Evolutionary conservation across 1,139 yeast genomes (phyloP), one percentile per base, ranked within the genome.

Genomic region (Arxiozyma slooffiae): DNA sequence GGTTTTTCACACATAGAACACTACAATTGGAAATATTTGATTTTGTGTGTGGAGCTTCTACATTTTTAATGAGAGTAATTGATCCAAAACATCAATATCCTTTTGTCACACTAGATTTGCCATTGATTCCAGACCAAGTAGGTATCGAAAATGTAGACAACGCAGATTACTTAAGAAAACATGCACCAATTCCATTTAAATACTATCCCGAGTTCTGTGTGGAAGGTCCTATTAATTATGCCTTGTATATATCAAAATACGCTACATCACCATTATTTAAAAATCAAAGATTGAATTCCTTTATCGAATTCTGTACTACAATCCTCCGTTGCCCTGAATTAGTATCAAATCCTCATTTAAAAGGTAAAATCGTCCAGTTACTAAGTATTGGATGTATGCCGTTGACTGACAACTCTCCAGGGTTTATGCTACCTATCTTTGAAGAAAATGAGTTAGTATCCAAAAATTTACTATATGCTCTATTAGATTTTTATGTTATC

Each of bases 331-430:
- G 95, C 65, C 92, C 97, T 0, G 90, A 84, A 61, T 71, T 86
- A 48, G 74, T 92, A 50, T 88, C 95, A 53, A 94, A 92, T 63
- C 98, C 98, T 0, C 97, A 92, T 70, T 75, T 92, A 71, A 92
- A 92, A 61, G 82, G 95, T 16, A 80, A 83, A 60, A 71, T 92
- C 50, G 85, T 88, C 24, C 96, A 92, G 64, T 75, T 88, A 37
- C 71, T 94, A 52, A 89, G 84, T 60, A 74, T 77, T 57, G 97
- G 97, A 0, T 74, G 90, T 0, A 71, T 82, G 55, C 83, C 85
- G 16, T 58, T 73, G 24, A 73, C 69, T 42, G 77, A 77, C 56
- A 78, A 80, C n/a, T 64, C 69, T 14, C 82, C 87, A 3, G 98
- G 97, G 0, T 84, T 83, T 55, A 80, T 89, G 76, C 73, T 81